These are phyloP conservation scores for Ophiostoma ulmi DNA, from an alignment of 2,329 filamentous ascomycete genomes.

Conservation along the genomic window DNA sequence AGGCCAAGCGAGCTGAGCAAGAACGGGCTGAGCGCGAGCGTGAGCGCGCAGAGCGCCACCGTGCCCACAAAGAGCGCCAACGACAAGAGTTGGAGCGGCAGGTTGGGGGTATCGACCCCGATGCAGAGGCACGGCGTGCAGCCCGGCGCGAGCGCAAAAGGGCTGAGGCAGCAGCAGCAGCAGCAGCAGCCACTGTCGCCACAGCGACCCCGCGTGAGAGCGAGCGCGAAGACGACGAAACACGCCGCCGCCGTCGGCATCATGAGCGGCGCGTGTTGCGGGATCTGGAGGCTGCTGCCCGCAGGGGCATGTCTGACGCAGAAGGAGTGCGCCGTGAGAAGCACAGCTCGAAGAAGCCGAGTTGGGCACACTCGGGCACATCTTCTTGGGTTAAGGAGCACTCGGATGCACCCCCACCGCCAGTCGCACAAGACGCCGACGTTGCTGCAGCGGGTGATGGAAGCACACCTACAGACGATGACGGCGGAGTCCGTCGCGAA, in stretches of 20 bases:
- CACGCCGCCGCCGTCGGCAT: constrained; percentile 49
- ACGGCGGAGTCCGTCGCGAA: constrained; percentile 47
- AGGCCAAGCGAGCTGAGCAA: constrained; percentile 25
- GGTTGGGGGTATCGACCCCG: constrained; percentile 38
- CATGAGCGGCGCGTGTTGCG: constrained; percentile 44
- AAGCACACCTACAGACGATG: constrained; percentile 38
- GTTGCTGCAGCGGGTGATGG: constrained; percentile 30
- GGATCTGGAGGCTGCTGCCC: constrained; percentile 39
- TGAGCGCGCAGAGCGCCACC: constrained; percentile 48
- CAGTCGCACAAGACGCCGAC: constrained; percentile 35
- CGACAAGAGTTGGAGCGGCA: constrained; percentile 35
- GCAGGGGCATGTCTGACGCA: constrained; percentile 39
- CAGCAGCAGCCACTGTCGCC: constrained; percentile 29
- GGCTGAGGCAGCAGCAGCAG: constrained; percentile 37
- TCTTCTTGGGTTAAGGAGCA: constrained; percentile 63
- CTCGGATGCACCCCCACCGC: constrained; percentile 56
- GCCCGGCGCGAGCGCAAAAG: constrained; percentile 46
- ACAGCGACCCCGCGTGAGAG: constrained; percentile 25
- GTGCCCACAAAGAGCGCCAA: constrained; percentile 46
- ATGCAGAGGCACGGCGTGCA: constrained; percentile 45
- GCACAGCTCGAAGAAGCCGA: constrained; percentile 31
- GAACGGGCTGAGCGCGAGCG: constrained; percentile 23
- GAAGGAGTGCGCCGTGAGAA: constrained; percentile 36
- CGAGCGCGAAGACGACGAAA: constrained; percentile 47
- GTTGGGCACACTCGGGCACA: constrained; percentile 60